Conservation (phyloP, 805 yeast species). For the Candida schatavii region DNA sequence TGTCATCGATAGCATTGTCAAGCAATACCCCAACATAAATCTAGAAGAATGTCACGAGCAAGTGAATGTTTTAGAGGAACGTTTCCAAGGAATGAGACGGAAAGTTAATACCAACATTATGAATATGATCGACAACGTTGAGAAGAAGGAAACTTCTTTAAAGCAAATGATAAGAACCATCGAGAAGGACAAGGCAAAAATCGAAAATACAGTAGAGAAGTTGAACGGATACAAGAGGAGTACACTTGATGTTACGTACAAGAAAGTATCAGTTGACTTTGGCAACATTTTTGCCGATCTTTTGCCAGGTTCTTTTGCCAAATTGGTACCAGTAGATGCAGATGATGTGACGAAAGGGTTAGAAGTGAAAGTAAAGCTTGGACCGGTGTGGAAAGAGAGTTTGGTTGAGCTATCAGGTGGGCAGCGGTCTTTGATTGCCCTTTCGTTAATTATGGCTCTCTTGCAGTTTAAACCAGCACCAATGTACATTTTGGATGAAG, state of each 20-base stretch:
- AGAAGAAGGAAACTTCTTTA: slow-evolving; percentile 76
- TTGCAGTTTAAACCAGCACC: slow-evolving; percentile 97
- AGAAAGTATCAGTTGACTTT: slow-evolving; percentile 82
- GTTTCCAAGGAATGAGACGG: slow-evolving; percentile 67
- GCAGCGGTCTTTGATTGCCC: slow-evolving; percentile 89
- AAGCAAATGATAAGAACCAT: slow-evolving; percentile 81
- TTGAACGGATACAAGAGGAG: slow-evolving; percentile 82
- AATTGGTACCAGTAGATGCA: slow-evolving; percentile 77
- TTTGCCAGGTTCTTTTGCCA: slow-evolving; percentile 86
- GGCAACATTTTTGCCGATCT: slow-evolving; percentile 87
- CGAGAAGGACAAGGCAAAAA: slow-evolving; percentile 84
- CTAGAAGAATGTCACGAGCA: slow-evolving; percentile 60
- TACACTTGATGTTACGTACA: slow-evolving; percentile 80
- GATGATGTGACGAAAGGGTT: slow-evolving; percentile 85
- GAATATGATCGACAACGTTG: slow-evolving; percentile 90
- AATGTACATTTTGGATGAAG: slow-evolving; percentile 95
- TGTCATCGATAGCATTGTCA: slow-evolving; percentile 52
- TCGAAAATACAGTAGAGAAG: slow-evolving; percentile 80
- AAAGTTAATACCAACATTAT: slow-evolving; percentile 83
- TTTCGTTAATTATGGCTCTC: slow-evolving; percentile 87
- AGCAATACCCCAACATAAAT: slow-evolving; percentile 61
- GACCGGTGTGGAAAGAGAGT: slow-evolving; percentile 94
- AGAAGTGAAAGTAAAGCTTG: slow-evolving; percentile 85
- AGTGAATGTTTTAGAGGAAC: slow-evolving; percentile 52
- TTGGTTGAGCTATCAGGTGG: slow-evolving; percentile 96